Evolutionary conservation across 306 rosid species (phyloP), one percentile per base, ranked within the genome.

Genomic region (Cucumis sativus): DNA sequence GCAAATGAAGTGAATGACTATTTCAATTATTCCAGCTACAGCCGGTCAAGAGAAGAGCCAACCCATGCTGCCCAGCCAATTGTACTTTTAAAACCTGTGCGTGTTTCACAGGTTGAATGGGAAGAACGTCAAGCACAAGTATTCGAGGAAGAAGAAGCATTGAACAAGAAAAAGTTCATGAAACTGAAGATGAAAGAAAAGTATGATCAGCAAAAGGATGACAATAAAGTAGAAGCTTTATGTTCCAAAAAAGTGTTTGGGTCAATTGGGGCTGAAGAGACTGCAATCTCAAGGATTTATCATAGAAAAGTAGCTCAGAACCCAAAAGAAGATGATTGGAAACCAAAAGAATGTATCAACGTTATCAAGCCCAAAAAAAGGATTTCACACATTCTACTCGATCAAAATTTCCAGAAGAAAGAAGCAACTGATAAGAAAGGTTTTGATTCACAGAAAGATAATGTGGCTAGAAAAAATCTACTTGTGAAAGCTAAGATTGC

Each of bases 21-120:
- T 25, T 70, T 47, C 75, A 59, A 61, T 43, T 83, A 82, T 81
- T 78, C 75, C 41, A 37, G 51, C 64, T 21, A 75, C 78, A 76
- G 60, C 7, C 65, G 49, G 78, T 51, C 79, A 76, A 21, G 77
- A 21, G 78, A 79, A 28, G 66, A 79, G 43, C 20, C 43, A 12
- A 54, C 14, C 77, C 77, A 74, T 81, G 30, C 17, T 17, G 79
- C 79, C 66, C 91, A 91, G 0, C 96, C 96, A 7, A 92, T 96
- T 85, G 98, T 96, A 56, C 87, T 92, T 20, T 88, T 96, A 79
- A 88, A 91, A 85, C 99, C 99, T 21, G 76, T 86, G 41, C 74
- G 58, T 37, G 78, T 56, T 79, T 68, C 88, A 21, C 60, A 61
- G 30, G 79, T 9, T 60, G 84, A 84, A 62, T 28, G 18, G 33